Evolutionary conservation across 1,284 basidiomycete species (phyloP).

Genomic region (Athelia sp.): DNA sequence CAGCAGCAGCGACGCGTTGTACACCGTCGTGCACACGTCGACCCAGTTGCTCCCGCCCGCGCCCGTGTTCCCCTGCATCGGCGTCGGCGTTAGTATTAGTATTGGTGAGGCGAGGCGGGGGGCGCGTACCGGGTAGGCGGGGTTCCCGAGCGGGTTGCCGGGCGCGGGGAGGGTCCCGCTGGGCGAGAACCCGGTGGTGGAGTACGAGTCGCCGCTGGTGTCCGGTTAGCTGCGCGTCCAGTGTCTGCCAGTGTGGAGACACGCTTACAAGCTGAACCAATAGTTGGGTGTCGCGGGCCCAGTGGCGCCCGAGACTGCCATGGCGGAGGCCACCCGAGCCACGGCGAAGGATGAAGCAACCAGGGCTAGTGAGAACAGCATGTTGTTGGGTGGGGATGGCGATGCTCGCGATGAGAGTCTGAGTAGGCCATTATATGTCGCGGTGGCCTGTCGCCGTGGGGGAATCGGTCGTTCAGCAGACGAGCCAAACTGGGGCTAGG

Average conservation of each 20-base stretch:
- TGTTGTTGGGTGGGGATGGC: no score
- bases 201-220: constrained; percentile 57
- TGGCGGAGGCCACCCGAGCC: no score
- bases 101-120: background rate
- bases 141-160: constrained; percentile 55
- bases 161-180: constrained; percentile 34
- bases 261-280: constrained; percentile 47
- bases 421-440: no score
- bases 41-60: constrained; percentile 56
- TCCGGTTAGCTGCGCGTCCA: background rate
- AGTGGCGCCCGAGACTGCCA: no score
- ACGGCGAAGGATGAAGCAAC: no score
- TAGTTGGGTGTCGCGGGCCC: no score
- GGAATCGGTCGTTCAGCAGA: no score
- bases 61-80: constrained; percentile 44
- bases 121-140: constrained; percentile 38
- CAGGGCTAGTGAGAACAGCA: no score
- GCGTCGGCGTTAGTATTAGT: constrained; percentile 1
- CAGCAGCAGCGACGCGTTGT: constrained; percentile 47
- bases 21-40: constrained; percentile 41
- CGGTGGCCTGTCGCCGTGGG: no score
- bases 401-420: no score
- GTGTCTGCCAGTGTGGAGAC: background rate
- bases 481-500: no score
- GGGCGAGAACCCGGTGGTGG: constrained; percentile 45